Evolutionary conservation across 345 rosid species (phyloP), one percentile per base, ranked within the genome.

Genomic region (Pugionium dolabratum): DNA sequence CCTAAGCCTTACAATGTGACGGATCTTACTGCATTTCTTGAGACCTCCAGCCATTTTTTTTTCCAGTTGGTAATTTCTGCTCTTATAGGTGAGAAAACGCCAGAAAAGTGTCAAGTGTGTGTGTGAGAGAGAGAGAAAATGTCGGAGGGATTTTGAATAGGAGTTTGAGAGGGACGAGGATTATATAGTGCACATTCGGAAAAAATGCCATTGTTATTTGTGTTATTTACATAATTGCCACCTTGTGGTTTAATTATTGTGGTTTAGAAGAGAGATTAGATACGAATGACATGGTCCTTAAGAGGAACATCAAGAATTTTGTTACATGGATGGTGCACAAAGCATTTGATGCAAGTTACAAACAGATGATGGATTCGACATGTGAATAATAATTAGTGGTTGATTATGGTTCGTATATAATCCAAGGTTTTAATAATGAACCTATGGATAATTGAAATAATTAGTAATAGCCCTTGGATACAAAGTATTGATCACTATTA

Each of bases 11-110:
- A 88, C 95, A 79, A 94, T 94, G 87, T 88, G 88, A 74, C 93
- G 89, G 79, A 94, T 94, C 80, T 84, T 94, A 77, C 88, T 76
- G 95, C 93, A 86, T 83, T 82, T 85, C 44, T 83, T 96, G 4
- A 82, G 39, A n/a, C 89, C 85, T 18, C 74, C 78, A 1, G 90
- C 78, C 98, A 89, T 92, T 66, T 18, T 18, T 18, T 18, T 41
- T 40, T 39, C 40, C 63, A 52, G 66, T 46, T 44, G 4, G 18
- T 18, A 18, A 18, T 18, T 18, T 18, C 18, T 18, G 18, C 18
- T 18, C 18, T 18, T 18, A 18, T 18, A 18, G 18, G 18, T 18
- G 63, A 28, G 66, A 25, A 8, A 59, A 33, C 18, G 18, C 18
- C 18, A 18, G 18, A 18, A 18, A 18, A 18, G 18, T 18, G 18